Conservation (phyloP, 129 eudicot genomes). For the Chrysanthemum makinoi region DNA sequence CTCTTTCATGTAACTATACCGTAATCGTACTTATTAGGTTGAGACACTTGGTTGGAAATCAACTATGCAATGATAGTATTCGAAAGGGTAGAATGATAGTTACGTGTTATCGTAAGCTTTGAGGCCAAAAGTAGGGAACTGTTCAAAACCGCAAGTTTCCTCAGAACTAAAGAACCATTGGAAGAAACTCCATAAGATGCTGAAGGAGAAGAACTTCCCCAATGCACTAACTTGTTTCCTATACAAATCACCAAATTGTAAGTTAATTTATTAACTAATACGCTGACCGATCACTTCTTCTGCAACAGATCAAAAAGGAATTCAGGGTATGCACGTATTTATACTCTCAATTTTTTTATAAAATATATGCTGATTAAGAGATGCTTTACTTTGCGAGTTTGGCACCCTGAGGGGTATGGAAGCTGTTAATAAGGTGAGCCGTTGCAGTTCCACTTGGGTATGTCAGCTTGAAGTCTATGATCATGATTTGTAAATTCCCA, state of each 20-base stretch:
- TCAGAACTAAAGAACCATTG: constrained; percentile 51
- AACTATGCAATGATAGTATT: background rate
- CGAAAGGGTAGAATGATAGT: background rate
- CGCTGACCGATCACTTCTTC: background rate
- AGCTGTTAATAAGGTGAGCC: constrained; percentile 69
- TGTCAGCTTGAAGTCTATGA: constrained; percentile 49
- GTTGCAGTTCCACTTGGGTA: constrained; percentile 84
- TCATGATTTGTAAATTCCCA: constrained; percentile 43
- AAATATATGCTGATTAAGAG: background rate
- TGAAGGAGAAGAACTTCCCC: constrained; percentile 44
- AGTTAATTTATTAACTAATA: background rate
- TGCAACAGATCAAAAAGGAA: background rate
- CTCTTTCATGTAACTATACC: no score
- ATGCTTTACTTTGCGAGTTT: constrained; percentile 51
- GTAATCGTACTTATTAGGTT: no score
- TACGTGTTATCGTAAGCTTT: constrained; percentile 35
- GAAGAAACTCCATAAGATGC: constrained; percentile 43
- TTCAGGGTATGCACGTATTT: background rate
- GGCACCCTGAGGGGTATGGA: constrained; percentile 72
- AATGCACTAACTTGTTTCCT: constrained; percentile 52
- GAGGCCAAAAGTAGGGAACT: constrained; percentile 49
- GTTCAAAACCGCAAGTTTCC: constrained; percentile 41
- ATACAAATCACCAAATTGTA: background rate
- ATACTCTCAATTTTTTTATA: no score
- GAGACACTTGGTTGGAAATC: no score